A percentile compares a stretch with the other conserved stretches of the same genome.
phyloP scores from a whole-genome alignment of 1,284 basidiomycete genomes.

The Apiotrichum brassicae region DNA sequence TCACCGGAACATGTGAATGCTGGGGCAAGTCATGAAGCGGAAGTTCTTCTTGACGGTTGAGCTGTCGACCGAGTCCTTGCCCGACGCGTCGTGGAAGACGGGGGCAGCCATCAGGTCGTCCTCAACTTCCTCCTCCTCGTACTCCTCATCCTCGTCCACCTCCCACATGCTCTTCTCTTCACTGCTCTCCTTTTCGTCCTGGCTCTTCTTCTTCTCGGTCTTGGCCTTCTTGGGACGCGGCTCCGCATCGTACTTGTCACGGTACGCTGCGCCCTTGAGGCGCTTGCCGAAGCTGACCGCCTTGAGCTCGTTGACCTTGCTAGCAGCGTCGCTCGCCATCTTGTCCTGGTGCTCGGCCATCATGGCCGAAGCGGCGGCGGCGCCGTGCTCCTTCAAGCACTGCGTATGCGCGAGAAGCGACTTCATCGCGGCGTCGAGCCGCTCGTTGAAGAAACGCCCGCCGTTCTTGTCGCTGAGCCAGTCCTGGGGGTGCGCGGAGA shows the following conservation, averaged over 20 bases:
- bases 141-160: conserved; percentile 30
- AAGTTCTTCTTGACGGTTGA: conserved; percentile 63
- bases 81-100: conserved; percentile 25
- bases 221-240: conserved; percentile 44
- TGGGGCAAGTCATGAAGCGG: conserved; percentile 70
- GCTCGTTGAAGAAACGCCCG: conserved; percentile 80
- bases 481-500: conserved; percentile 53
- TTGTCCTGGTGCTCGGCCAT: conserved; percentile 54
- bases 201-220: too few relatives aligned
- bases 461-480: conserved; percentile 50
- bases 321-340: conserved; percentile 28
- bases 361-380: conserved; percentile 55
- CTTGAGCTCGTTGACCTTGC: conserved; percentile 35
- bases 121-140: conserved; percentile 21
- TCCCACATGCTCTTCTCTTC: conserved; percentile 25
- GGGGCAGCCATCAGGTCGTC: conserved; percentile 17
- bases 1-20: conserved; percentile 79
- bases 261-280: conserved; percentile 40
- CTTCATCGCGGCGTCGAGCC: conserved; percentile 59
- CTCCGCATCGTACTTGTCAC: conserved; percentile 34
- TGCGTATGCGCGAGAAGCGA: conserved; percentile 63
- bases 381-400: conserved; percentile 55
- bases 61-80: conserved; percentile 45
- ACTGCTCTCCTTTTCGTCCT: neutral
- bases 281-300: conserved; percentile 39